Percentiles rank a stretch among this genome's conserved stretches.
Evolutionary conservation across 2,329 filamentous ascomycete genomes (phyloP).

Genomic region (Myriangium duriaei): DNA sequence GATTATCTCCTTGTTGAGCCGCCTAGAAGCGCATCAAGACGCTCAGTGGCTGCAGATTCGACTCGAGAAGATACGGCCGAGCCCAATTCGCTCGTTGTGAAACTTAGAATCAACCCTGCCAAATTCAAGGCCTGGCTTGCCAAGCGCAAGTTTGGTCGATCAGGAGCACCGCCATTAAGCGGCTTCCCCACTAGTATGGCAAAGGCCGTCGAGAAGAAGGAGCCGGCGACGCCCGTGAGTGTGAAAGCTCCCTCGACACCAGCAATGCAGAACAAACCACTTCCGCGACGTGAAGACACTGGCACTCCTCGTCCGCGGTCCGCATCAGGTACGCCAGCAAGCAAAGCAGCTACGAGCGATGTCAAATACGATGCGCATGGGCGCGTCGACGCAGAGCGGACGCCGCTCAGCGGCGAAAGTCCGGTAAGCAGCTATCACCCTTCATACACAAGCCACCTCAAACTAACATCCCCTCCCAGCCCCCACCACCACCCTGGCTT

Average conservation of each 20-base stretch:
- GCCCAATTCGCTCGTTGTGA: constrained; percentile 64
- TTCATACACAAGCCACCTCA: constrained; percentile 3
- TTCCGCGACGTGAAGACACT: constrained; percentile 9
- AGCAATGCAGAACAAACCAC: constrained; percentile 2
- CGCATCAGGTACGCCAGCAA: constrained; percentile 17
- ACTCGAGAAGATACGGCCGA: constrained; percentile 73
- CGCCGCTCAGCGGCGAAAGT: constrained; percentile 45
- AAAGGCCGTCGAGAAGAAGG: constrained; percentile 14
- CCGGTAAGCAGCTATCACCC: constrained; percentile 41
- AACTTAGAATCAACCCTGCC: constrained; percentile 58
- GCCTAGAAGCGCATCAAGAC: constrained; percentile 49
- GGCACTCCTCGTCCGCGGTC: neutral
- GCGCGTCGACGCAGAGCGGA: constrained; percentile 52
- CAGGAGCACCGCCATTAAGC: constrained; percentile 16
- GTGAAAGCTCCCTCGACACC: neutral
- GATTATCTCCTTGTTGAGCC: constrained; percentile 56
- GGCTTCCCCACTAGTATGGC: constrained; percentile 32
- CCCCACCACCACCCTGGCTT: constrained; percentile 80
- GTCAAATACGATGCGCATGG: constrained; percentile 33
- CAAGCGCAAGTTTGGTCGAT: constrained; percentile 36
- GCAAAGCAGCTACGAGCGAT: constrained; percentile 14
- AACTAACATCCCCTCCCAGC: constrained; percentile 37
- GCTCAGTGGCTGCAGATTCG: constrained; percentile 40
- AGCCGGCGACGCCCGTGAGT: constrained; percentile 2
- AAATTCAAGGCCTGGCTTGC: constrained; percentile 56